These are phyloP conservation scores for Hirsutella minnesotensis DNA, from an alignment of 2,329 filamentous ascomycete species.

Conservation along the genomic window DNA sequence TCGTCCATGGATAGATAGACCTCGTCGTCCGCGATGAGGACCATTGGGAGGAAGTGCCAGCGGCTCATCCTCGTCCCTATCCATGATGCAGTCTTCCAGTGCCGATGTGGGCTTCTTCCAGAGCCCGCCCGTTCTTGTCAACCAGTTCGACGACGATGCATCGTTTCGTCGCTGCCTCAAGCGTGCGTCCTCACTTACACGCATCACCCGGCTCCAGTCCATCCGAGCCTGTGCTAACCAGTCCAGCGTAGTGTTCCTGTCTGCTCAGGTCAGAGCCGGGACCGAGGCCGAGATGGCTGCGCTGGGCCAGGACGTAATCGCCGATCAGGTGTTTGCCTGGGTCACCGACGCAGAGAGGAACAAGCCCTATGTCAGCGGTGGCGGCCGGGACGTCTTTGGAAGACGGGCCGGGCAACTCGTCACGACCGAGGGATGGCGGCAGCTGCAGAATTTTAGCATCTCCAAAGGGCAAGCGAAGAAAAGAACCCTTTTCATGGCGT, in stretches of 20 bases:
- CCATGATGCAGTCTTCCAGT: conserved; percentile 29
- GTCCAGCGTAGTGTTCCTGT: conserved; percentile 34
- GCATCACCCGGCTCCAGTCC: neutral
- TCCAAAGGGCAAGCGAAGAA: conserved; percentile 31
- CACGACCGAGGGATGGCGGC: conserved; percentile 55
- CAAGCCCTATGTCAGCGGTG: conserved; percentile 44
- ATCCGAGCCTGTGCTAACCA: neutral
- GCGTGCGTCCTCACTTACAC: conserved; percentile 21
- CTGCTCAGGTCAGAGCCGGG: conserved; percentile 23
- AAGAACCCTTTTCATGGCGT: too few relatives aligned
- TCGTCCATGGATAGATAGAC: too few relatives aligned
- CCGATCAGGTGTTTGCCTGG: conserved; percentile 40
- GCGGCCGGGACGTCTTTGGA: conserved; percentile 50
- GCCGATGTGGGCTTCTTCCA: conserved; percentile 45
- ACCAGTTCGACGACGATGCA: conserved; percentile 45
- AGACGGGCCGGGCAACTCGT: conserved; percentile 45
- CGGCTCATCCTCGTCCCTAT: neutral
- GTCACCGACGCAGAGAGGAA: conserved; percentile 55
- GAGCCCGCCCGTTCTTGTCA: conserved; percentile 34
- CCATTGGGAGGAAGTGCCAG: neutral
- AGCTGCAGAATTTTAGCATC: conserved; percentile 47
- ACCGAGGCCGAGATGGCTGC: conserved; percentile 31
- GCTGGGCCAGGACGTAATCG: conserved; percentile 41
- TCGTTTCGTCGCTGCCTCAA: conserved; percentile 39
- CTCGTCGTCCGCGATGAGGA: too few relatives aligned